A percentile compares a stretch with the other conserved stretches of the same genome.
Conservation (phyloP, 2,329 filamentous ascomycete species). For the Hysterium pulicare region DNA sequence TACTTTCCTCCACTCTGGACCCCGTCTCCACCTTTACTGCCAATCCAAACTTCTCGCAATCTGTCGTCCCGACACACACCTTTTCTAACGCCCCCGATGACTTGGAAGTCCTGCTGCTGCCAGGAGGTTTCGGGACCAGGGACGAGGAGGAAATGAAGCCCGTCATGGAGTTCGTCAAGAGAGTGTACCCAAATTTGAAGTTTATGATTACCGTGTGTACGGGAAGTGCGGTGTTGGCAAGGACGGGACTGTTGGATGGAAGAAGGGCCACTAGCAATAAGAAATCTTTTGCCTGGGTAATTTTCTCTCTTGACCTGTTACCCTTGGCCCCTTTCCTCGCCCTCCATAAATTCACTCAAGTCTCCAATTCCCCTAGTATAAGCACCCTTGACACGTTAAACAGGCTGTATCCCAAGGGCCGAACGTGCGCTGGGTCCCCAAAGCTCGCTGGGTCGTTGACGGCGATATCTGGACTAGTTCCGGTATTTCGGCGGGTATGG, state of each 20-base stretch:
- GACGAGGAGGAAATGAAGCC: conserved; percentile 27
- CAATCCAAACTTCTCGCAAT: conserved; percentile 30
- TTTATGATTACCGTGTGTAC: conserved; percentile 66
- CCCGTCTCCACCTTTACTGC: conserved; percentile 29
- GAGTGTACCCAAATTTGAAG: conserved; percentile 47
- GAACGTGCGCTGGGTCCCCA: conserved; percentile 57
- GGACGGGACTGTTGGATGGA: conserved; percentile 59
- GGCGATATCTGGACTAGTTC: conserved; percentile 66
- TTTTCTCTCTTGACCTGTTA: conserved; percentile 8
- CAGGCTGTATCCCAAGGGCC: conserved; percentile 47
- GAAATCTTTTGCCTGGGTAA: conserved; percentile 45
- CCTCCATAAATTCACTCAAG: too few relatives aligned
- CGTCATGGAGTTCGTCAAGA: conserved; percentile 46
- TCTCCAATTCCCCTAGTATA: too few relatives aligned
- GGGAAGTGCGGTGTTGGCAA: conserved; percentile 57
- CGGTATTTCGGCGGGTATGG: conserved; percentile 62
- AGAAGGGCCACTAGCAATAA: conserved; percentile 66
- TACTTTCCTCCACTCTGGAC: conserved; percentile 32
- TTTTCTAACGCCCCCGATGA: conserved; percentile 49
- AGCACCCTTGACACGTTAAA: too few relatives aligned
- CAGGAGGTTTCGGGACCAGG: conserved; percentile 56
- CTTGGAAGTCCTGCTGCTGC: conserved; percentile 63
- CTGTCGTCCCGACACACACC: conserved; percentile 52
- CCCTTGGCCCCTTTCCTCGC: neutral
- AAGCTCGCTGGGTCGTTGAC: conserved; percentile 63